Conservation (phyloP, 2,329 filamentous ascomycete genomes). For the Fusarium concolor region DNA sequence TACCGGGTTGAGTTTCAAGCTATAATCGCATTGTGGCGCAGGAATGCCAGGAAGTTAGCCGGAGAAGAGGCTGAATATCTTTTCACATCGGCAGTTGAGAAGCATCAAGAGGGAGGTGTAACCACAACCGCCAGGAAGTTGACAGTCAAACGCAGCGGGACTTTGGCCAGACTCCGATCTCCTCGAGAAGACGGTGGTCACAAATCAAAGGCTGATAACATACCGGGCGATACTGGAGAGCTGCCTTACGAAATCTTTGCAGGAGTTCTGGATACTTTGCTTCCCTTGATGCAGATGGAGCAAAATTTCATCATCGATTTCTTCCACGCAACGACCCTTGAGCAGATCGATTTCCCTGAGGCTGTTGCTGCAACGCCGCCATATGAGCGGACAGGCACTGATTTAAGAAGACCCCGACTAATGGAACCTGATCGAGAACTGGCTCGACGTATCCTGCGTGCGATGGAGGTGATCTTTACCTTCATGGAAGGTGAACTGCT, state of each 20-base stretch:
- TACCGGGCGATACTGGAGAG: slow-evolving; percentile 71
- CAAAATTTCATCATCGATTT: slow-evolving; percentile 98
- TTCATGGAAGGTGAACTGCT: slow-evolving; percentile 85
- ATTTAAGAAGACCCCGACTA: slow-evolving; percentile 78
- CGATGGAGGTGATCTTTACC: slow-evolving; percentile 89
- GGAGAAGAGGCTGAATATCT: slow-evolving; percentile 85
- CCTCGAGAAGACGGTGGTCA: slow-evolving; percentile 71
- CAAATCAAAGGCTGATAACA: slow-evolving; percentile 65
- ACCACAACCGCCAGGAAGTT: slow-evolving; percentile 82
- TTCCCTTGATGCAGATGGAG: slow-evolving; percentile 88
- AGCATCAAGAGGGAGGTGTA: slow-evolving; percentile 83
- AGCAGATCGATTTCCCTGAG: slow-evolving; percentile 85
- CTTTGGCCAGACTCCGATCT: slow-evolving; percentile 78
- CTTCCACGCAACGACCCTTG: slow-evolving; percentile 91
- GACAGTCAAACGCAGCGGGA: slow-evolving; percentile 94
- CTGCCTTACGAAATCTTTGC: slow-evolving; percentile 85
- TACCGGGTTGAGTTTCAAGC: slow-evolving; percentile 87
- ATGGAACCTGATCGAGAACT: slow-evolving; percentile 91
- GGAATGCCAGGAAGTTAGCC: slow-evolving; percentile 77
- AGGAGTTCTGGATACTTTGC: slow-evolving; percentile 81
- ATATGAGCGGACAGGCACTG: slow-evolving; percentile 75
- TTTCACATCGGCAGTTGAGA: slow-evolving; percentile 87
- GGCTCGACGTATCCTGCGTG: slow-evolving; percentile 83
- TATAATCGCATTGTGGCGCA: slow-evolving; percentile 82
- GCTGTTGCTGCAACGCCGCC: slow-evolving; percentile 75